Conservation (phyloP, 768 basidiomycete species). For the Polyporus arcularius region DNA sequence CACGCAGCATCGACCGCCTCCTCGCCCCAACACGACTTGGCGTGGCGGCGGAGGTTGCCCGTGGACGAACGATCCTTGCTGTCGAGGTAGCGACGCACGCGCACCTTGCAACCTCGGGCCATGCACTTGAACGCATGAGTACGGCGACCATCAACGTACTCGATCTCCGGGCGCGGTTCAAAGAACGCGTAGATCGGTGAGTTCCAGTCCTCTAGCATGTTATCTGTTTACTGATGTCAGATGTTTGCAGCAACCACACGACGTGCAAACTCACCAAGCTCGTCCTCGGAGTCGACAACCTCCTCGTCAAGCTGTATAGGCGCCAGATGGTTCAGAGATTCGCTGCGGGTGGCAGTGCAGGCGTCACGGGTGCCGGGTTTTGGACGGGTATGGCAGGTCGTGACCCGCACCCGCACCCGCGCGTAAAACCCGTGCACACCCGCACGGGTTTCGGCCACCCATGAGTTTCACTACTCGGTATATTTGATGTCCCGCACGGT, state of each 20-base stretch:
- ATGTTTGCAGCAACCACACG: neutral
- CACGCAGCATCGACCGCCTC: slow-evolving; percentile 20
- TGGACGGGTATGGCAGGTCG: too few species aligned
- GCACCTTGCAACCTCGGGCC: slow-evolving; percentile 20
- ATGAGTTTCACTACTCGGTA: too few species aligned
- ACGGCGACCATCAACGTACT: slow-evolving; percentile 17
- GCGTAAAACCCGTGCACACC: too few species aligned
- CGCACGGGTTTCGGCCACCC: too few species aligned
- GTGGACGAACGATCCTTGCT: slow-evolving; percentile 30
- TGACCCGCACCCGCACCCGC: too few species aligned
- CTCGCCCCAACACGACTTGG: slow-evolving; percentile 35
- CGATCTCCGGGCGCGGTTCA: slow-evolving; percentile 19
- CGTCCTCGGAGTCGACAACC: too few species aligned
- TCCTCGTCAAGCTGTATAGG: too few species aligned
- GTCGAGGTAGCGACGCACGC: slow-evolving; percentile 25
- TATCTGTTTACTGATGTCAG: neutral
- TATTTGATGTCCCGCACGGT: slow-evolving; percentile 7
- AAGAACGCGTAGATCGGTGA: slow-evolving; percentile 34
- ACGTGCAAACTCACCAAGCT: neutral
- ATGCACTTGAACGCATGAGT: slow-evolving; percentile 30
- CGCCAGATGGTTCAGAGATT: too few species aligned
- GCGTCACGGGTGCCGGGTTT: too few species aligned
- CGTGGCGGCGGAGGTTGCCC: slow-evolving; percentile 31
- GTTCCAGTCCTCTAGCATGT: slow-evolving; percentile 28
- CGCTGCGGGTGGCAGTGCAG: too few species aligned